Evolutionary conservation across 352 stramenopile genomes (phyloP), one percentile per base, ranked within the genome.

Genomic region (Aphanomyces invadans): DNA sequence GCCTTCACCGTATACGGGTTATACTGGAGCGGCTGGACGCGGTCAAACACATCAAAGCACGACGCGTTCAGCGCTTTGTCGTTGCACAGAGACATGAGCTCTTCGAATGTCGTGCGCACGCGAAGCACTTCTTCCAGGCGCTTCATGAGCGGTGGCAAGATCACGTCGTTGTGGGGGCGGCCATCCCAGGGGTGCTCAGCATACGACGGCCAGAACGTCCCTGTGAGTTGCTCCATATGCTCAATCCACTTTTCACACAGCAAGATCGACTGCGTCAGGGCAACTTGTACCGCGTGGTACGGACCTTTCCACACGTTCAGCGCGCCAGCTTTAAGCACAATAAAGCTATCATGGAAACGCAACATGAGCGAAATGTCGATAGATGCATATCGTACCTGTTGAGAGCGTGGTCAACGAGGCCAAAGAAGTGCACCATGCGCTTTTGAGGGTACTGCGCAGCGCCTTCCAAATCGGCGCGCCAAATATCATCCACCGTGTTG

Each of bases 401-500:
- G 53, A 98, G 76, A 2, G 83, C 85, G 1, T 70, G 70, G 5
- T 77, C 80, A 0, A 98, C 81, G 31, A 95, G 80, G 0, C 88
- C 83, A 2, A 97, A 75, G 10, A 97, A 36, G 60, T 96, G 88
- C 46, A 87, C 74, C 90, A 97, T 97, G 28, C 90, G 76, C 0
- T 60, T 44, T 69, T 97, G 89, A 0, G 90, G 88, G 68, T 95
- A 97, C 54, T 82, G 70, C 17, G 86, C 70, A 55, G 84, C 72
- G 1, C 73, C 45, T 2, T 79, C 62, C 0, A 95, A 56, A n/a
- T 86, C 77, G 25, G 86, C 87, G 64, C 75, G 80, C 90, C 92
- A 97, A 5, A 96, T 79, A 66, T 96, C 87, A 48, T 97, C 90
- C 3, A 96, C 78, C 3, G 83, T 81, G 42, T 95, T 92, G 10